Conservation (phyloP, 352 stramenopile genomes). For the Plasmopara muralis region DNA sequence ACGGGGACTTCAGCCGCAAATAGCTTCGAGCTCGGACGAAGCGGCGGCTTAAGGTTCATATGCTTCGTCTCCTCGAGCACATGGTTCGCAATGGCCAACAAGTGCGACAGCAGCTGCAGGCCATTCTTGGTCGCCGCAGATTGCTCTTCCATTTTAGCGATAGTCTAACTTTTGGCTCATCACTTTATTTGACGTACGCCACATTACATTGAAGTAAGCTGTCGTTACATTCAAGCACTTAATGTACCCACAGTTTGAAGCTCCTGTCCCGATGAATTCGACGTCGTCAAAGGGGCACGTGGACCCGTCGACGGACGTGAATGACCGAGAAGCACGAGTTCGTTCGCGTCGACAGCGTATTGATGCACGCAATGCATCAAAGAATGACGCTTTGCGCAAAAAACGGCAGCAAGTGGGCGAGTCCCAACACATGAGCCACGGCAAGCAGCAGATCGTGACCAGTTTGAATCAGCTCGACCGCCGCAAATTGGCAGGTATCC, state of each 20-base stretch:
- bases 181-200: not conserved
- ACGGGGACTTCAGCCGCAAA: constrained; percentile 48
- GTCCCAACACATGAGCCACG: constrained; percentile 58
- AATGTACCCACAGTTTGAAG: not conserved
- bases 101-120: constrained; percentile 52
- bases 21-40: constrained; percentile 71
- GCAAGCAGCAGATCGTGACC: constrained; percentile 69
- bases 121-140: constrained; percentile 29
- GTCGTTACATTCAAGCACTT: not conserved
- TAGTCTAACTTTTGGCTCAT: not conserved
- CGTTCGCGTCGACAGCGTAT: constrained; percentile 61
- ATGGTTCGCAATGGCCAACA: constrained; percentile 68
- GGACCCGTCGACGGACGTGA: constrained; percentile 25
- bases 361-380: constrained; percentile 69
- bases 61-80: constrained; percentile 78
- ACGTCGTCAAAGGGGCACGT: constrained; percentile 28
- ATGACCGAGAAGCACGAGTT: constrained; percentile 59
- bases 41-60: constrained; percentile 78
- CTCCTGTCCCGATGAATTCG: constrained; percentile 10
- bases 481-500: constrained; percentile 72
- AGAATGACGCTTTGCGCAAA: constrained; percentile 71
- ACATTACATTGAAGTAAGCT: constrained; percentile 10
- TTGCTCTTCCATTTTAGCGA: constrained; percentile 20
- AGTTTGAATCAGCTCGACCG: constrained; percentile 72
- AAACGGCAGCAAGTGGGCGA: constrained; percentile 60